These are phyloP conservation scores for Aspergillus felis DNA, from an alignment of 2,329 filamentous ascomycete species.

Conservation along the genomic window DNA sequence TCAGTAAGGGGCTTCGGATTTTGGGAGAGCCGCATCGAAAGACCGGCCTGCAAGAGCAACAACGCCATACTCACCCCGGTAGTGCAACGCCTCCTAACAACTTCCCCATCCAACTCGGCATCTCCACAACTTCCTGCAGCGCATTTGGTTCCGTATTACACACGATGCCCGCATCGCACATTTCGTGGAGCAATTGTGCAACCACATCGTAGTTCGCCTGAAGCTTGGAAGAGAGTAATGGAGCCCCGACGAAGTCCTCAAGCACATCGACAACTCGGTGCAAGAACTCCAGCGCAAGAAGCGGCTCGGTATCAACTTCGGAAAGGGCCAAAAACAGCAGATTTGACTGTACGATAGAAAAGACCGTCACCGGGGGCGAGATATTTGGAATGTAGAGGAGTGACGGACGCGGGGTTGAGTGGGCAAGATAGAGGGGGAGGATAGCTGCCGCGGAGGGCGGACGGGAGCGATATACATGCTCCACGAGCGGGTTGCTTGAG, in stretches of 20 bases:
- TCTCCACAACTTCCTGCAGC: constrained; percentile 83
- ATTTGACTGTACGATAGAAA: constrained; percentile 81
- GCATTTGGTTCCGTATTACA: constrained; percentile 92
- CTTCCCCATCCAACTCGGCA: constrained; percentile 85
- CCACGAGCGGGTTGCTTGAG: constrained; percentile 72
- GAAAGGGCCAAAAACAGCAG: constrained; percentile 80
- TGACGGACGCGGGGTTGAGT: constrained; percentile 75
- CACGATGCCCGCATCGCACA: constrained; percentile 91
- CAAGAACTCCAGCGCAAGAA: constrained; percentile 88
- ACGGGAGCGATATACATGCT: constrained; percentile 81
- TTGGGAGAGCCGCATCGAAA: neutral
- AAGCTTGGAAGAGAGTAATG: constrained; percentile 79
- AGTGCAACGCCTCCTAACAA: constrained; percentile 82
- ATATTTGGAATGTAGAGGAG: constrained; percentile 79
- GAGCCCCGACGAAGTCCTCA: constrained; percentile 89
- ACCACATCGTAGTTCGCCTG: constrained; percentile 90
- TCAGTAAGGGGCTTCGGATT: neutral
- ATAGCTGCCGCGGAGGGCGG: constrained; percentile 73
- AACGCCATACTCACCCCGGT: constrained; percentile 56
- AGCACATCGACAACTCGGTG: constrained; percentile 89
- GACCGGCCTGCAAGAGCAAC: neutral
- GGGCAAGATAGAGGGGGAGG: constrained; percentile 80
- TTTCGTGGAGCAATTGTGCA: constrained; percentile 86
- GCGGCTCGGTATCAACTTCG: constrained; percentile 81
- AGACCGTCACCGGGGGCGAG: constrained; percentile 81